These are phyloP conservation scores for Leccinum fibrillosum DNA, from an alignment of 768 basidiomycete genomes.

Conservation along the genomic window DNA sequence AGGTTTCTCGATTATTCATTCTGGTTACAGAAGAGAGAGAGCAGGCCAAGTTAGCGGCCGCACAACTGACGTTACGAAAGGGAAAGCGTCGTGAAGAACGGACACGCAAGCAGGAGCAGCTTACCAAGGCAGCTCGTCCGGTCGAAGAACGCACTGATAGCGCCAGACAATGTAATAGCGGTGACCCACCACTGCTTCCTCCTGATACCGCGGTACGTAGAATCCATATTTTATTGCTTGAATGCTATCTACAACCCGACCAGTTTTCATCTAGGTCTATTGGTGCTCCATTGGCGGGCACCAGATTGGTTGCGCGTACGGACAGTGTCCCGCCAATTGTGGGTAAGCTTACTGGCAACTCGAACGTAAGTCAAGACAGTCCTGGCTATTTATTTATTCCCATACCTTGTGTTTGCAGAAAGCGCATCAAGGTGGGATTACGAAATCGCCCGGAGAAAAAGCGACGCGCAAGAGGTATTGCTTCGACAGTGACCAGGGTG, in stretches of 20 bases:
- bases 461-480: no score
- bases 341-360: background rate
- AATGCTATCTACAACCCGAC: background rate
- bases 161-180: background rate
- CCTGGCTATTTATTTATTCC: background rate
- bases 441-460: no score
- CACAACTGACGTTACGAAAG: background rate
- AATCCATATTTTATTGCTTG: background rate
- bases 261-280: background rate
- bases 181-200: background rate
- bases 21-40: background rate
- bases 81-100: background rate
- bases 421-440: no score
- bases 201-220: background rate
- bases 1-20: background rate
- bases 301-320: background rate
- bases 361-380: background rate
- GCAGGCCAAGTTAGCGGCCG: background rate
- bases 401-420: no score
- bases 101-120: background rate
- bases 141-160: background rate
- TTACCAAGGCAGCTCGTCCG: background rate
- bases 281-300: background rate
- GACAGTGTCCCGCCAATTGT: background rate
- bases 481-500: no score